phyloP scores from a whole-genome alignment of 129 eudicot genomes.

The Chrysanthemum seticuspe region DNA sequence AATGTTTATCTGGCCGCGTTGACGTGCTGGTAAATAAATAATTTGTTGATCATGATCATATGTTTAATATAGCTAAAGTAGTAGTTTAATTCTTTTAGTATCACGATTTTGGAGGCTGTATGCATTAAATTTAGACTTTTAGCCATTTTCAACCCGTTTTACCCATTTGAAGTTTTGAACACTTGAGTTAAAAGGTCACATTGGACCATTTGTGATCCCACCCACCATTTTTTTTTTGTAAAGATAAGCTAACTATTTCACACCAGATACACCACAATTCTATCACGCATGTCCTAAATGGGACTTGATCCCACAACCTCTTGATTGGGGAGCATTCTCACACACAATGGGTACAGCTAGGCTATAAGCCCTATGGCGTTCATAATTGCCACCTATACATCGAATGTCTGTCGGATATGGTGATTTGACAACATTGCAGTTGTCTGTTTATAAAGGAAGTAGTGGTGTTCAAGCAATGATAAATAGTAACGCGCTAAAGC shows the following conservation, averaged over 20 bases:
- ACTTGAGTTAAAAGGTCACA: background rate
- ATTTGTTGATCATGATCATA: background rate
- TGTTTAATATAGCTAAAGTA: background rate
- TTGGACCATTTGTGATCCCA: background rate
- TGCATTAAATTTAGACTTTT: background rate
- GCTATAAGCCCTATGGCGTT: no score
- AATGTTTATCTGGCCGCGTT: no score
- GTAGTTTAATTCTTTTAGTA: background rate
- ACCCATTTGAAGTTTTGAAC: background rate
- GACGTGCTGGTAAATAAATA: background rate
- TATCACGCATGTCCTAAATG: no score
- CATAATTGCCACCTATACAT: background rate
- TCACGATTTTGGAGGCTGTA: constrained; percentile 1
- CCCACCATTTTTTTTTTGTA: no score
- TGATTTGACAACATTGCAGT: constrained; percentile 66
- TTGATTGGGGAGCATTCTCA: no score
- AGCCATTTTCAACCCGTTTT: background rate
- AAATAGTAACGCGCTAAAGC: constrained; percentile 64
- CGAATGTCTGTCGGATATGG: constrained; percentile 36
- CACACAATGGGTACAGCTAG: no score
- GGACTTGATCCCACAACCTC: no score
- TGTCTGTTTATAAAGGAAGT: constrained; percentile 81
- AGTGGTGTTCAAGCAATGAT: constrained; percentile 88
- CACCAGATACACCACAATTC: no score
- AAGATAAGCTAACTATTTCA: no score